These are phyloP conservation scores for Cornus controversa DNA, from an alignment of 148 eudicot genomes.

Conservation along the genomic window DNA sequence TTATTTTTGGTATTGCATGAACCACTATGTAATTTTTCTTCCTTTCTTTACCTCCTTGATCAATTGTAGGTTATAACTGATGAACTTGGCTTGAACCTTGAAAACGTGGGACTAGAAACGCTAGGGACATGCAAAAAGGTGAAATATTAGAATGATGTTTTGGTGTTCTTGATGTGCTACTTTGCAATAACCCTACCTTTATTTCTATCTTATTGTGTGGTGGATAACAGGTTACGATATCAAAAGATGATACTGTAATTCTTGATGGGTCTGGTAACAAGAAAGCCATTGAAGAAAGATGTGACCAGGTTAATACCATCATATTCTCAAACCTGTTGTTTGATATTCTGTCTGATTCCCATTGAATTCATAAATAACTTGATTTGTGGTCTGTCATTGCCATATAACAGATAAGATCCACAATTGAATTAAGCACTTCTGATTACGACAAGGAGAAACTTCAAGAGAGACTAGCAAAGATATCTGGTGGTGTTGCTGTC, in stretches of 20 bases:
- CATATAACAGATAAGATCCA: conserved; percentile 59
- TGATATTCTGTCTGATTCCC: neutral
- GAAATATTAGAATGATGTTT: neutral
- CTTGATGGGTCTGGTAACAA: conserved; percentile 94
- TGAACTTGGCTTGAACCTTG: conserved; percentile 85
- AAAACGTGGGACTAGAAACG: conserved; percentile 57
- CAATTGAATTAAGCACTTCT: conserved; percentile 71
- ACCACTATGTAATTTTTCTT: neutral
- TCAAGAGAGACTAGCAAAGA: conserved; percentile 88
- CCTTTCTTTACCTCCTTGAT: neutral
- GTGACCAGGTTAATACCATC: conserved; percentile 60
- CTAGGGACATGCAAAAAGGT: conserved; percentile 89
- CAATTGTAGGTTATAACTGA: conserved; percentile 67
- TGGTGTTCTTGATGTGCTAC: neutral
- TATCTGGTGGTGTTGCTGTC: conserved; percentile 95
- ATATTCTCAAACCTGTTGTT: neutral
- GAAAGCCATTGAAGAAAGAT: conserved; percentile 78
- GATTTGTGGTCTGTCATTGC: conserved; percentile 5
- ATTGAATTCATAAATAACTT: neutral
- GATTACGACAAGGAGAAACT: conserved; percentile 93
- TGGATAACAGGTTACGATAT: conserved; percentile 58
- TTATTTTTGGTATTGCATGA: neutral
- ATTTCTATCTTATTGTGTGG: neutral
- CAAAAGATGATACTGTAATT: conserved; percentile 86
- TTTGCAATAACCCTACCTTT: neutral